Conservation (phyloP, 1,284 basidiomycete genomes). For the Ceratobasidium sp. region DNA sequence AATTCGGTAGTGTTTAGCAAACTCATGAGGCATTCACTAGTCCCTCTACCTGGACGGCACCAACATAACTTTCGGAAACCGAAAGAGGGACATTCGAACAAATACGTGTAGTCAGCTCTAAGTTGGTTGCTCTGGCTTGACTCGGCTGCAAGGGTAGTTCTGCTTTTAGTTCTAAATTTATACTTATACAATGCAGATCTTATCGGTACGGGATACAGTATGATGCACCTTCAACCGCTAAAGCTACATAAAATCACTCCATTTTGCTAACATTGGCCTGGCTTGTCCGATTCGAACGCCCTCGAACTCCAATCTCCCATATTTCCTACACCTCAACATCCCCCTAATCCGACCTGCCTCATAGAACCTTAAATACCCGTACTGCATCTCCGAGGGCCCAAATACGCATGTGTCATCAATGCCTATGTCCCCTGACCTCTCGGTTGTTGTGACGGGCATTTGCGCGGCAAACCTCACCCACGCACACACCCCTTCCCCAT, state of each 20-base stretch:
- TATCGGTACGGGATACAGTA: neutral
- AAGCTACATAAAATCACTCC: conserved; percentile 12
- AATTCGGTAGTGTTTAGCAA: no score
- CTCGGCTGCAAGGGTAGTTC: no score
- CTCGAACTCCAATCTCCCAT: conserved; percentile 34
- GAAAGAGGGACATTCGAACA: no score
- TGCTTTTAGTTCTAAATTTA: neutral
- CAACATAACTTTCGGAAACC: no score
- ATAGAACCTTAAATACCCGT: conserved; percentile 34
- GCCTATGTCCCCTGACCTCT: conserved; percentile 3
- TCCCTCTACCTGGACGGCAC: no score
- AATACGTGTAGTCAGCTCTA: no score
- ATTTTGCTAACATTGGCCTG: neutral
- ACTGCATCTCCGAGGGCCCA: conserved; percentile 37
- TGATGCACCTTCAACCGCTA: neutral
- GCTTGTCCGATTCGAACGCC: conserved; percentile 14
- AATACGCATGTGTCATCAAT: conserved; percentile 1
- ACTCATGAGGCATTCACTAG: no score
- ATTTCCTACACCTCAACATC: conserved; percentile 31
- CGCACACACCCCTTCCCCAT: conserved; percentile 5
- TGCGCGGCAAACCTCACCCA: conserved; percentile 40
- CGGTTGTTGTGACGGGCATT: conserved; percentile 31
- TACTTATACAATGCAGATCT: neutral
- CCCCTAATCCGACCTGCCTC: conserved; percentile 7
- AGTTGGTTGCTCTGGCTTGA: no score